A percentile compares a stretch with the other conserved stretches of the same genome.
Conservation (phyloP, 2,329 filamentous ascomycete species). For the Xylariales sp. region DNA sequence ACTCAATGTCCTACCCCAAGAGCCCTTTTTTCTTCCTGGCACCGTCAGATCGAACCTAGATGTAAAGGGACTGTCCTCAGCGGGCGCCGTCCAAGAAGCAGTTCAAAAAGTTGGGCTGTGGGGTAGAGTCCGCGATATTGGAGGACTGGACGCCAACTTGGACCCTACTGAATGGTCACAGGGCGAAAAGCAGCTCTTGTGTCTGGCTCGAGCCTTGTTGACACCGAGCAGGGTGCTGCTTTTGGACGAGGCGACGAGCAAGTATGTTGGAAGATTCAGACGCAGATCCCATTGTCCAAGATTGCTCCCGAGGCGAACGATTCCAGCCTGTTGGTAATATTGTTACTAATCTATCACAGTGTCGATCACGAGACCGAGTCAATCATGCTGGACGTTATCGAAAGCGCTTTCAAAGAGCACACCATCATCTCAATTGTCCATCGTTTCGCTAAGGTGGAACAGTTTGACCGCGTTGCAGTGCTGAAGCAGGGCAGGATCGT, state of each 20-base stretch:
- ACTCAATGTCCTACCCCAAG: conserved; percentile 14
- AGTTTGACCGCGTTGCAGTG: conserved; percentile 7
- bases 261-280: not conserved
- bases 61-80: not conserved
- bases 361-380: conserved; percentile 7
- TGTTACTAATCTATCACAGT: not conserved
- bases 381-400: conserved; percentile 6
- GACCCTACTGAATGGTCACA: conserved; percentile 7
- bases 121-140: not conserved
- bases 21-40: conserved; percentile 13
- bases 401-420: not conserved
- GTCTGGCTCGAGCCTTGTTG: conserved; percentile 14
- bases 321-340: not conserved
- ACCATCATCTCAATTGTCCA: conserved; percentile 10
- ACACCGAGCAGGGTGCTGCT: conserved; percentile 13
- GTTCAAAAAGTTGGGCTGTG: conserved; percentile 7
- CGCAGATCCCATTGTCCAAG: not conserved
- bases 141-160: conserved; percentile 8
- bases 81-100: conserved; percentile 2
- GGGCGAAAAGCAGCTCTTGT: conserved; percentile 14
- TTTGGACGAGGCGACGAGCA: conserved; percentile 16
- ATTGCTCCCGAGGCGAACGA: not conserved
- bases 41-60: conserved; percentile 12
- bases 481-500: conserved; percentile 6
- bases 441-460: conserved; percentile 4